A percentile compares a stretch with the other conserved stretches of the same genome.
Conservation (phyloP, 1,284 basidiomycete genomes). For the Fomitopsis betulina region DNA sequence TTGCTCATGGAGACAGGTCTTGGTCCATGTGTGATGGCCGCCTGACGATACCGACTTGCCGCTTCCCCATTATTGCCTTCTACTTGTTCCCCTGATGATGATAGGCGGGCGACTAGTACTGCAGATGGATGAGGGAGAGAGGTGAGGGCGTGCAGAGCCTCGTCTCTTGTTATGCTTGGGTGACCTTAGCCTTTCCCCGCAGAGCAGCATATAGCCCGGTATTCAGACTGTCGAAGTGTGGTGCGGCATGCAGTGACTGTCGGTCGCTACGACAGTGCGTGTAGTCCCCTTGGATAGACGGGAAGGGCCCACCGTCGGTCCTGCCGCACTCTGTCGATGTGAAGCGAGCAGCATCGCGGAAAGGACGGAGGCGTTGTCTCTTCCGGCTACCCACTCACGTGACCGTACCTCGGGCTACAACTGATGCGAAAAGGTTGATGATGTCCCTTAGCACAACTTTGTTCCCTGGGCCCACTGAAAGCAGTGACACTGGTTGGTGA, state of each 20-base stretch:
- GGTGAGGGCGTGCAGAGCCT: not conserved
- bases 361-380: constrained; percentile 5
- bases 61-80: constrained; percentile 17
- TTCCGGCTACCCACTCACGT: too few relatives aligned
- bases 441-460: too few relatives aligned
- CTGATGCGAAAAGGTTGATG: too few relatives aligned
- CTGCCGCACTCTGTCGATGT: not conserved
- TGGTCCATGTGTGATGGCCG: constrained; percentile 17
- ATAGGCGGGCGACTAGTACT: not conserved
- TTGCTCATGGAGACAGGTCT: constrained; percentile 35
- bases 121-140: not conserved
- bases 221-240: not conserved
- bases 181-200: not conserved
- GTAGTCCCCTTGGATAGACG: not conserved
- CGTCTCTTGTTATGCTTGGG: not conserved
- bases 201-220: not conserved
- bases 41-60: constrained; percentile 20
- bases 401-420: too few relatives aligned
- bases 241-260: not conserved
- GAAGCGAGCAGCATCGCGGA: constrained; percentile 12
- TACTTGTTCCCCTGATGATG: constrained; percentile 20
- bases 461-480: too few relatives aligned
- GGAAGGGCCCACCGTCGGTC: not conserved
- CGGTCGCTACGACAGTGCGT: not conserved
- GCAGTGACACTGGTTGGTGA: too few relatives aligned